These are phyloP conservation scores for Corylus americana DNA, from an alignment of 306 rosid genomes.

Conservation along the genomic window DNA sequence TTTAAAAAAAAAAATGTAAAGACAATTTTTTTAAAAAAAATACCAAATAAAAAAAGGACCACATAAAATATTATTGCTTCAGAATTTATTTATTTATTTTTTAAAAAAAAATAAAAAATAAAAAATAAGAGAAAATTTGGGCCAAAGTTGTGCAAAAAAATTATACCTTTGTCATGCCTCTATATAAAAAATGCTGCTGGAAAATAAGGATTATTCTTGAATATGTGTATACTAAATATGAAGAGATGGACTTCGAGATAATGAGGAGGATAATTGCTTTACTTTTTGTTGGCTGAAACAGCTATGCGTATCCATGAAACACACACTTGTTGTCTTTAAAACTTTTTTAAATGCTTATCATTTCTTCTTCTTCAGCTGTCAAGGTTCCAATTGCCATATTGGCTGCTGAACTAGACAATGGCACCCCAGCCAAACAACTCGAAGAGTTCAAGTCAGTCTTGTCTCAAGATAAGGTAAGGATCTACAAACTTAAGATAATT, in stretches of 20 bases:
- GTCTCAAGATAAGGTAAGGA: background rate
- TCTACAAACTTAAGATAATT: background rate
- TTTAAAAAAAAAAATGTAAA: no score
- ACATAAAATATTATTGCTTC: no score
- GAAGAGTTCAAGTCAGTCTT: background rate
- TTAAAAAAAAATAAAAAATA: no score
- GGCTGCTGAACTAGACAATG: conserved; percentile 15
- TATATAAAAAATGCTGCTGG: no score
- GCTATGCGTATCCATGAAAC: no score
- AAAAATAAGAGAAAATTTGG: no score
- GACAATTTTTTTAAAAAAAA: no score
- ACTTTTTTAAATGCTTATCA: background rate
- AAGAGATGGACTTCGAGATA: background rate
- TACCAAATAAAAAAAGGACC: no score
- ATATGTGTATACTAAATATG: background rate
- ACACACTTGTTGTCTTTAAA: background rate
- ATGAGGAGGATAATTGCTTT: background rate
- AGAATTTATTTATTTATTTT: no score
- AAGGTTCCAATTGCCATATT: conserved; percentile 9
- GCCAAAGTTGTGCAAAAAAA: no score
- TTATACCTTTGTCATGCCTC: no score
- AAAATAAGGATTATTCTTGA: background rate
- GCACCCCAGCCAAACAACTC: background rate
- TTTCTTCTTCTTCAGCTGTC: background rate
- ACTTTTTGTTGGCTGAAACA: no score